Percentiles rank a stretch among this genome's conserved stretches.
These are phyloP conservation scores for Penicillium brevicompactum DNA, from an alignment of 2,329 filamentous ascomycete species.

Conservation along the genomic window DNA sequence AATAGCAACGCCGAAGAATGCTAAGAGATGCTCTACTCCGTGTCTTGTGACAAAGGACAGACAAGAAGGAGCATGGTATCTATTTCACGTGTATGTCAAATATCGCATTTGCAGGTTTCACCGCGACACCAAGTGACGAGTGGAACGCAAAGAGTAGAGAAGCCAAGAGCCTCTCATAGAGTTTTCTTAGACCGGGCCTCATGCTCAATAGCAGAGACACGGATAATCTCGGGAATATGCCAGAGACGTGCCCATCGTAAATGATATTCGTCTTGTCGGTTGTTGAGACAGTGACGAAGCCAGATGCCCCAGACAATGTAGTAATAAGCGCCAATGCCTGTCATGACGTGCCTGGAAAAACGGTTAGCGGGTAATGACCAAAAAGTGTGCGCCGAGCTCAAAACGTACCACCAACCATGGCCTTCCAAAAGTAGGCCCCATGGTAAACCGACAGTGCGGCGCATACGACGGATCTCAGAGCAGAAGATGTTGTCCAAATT, in stretches of 20 bases:
- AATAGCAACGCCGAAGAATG: slow-evolving; percentile 3
- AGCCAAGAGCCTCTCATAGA: slow-evolving; percentile 12
- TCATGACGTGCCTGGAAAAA: slow-evolving; percentile 70
- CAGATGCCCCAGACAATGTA: slow-evolving; percentile 84
- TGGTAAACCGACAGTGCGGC: slow-evolving; percentile 70
- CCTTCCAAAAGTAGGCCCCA: slow-evolving; percentile 78
- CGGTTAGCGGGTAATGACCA: slow-evolving; percentile 14
- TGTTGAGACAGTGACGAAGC: slow-evolving; percentile 75
- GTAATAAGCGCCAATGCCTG: slow-evolving; percentile 78
- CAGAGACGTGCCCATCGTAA: slow-evolving; percentile 68
- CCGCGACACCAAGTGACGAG: not conserved
- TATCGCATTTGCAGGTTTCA: slow-evolving; percentile 3
- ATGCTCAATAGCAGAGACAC: slow-evolving; percentile 19
- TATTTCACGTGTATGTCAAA: slow-evolving; percentile 3
- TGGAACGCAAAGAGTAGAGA: not conserved
- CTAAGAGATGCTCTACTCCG: slow-evolving; percentile 4
- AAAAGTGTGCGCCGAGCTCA: not conserved
- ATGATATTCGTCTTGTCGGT: slow-evolving; percentile 69
- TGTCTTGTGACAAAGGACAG: slow-evolving; percentile 3
- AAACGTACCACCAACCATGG: slow-evolving; percentile 69
- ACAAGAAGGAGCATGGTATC: slow-evolving; percentile 4
- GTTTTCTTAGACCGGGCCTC: slow-evolving; percentile 35
- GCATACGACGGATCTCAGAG: slow-evolving; percentile 63
- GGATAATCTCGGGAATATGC: slow-evolving; percentile 58
- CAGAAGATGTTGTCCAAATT: slow-evolving; percentile 79